Conservation (phyloP, 352 stramenopile species). For the Albugo candida region DNA sequence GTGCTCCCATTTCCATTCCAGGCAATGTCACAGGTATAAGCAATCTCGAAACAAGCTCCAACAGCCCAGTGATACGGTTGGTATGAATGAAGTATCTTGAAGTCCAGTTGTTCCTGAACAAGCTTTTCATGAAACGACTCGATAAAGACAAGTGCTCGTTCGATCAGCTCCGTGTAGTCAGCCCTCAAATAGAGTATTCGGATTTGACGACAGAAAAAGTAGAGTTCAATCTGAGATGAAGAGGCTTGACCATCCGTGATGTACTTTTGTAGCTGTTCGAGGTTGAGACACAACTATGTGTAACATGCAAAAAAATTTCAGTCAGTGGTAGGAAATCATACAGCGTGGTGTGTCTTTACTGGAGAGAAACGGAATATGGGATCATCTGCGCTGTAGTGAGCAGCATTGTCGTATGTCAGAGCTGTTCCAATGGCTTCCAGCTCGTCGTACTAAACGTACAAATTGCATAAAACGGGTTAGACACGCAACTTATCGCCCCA, state of each 20-base stretch:
- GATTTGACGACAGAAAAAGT: slow-evolving; percentile 66
- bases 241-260: slow-evolving; percentile 42
- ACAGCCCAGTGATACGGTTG: slow-evolving; percentile 49
- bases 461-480: background rate
- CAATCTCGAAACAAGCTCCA: slow-evolving; percentile 51
- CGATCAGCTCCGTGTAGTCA: slow-evolving; percentile 34
- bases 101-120: slow-evolving; percentile 7
- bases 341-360: slow-evolving; percentile 12
- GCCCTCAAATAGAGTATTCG: slow-evolving; percentile 55
- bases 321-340: background rate
- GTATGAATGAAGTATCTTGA: slow-evolving; percentile 14
- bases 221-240: slow-evolving; percentile 27
- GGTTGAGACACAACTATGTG: slow-evolving; percentile 35
- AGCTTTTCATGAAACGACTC: slow-evolving; percentile 23
- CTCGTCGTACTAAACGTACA: slow-evolving; percentile 33
- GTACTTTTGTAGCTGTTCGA: slow-evolving; percentile 18
- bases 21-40: slow-evolving; percentile 50
- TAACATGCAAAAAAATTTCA: background rate
- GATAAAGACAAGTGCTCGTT: slow-evolving; percentile 35
- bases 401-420: slow-evolving; percentile 13
- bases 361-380: slow-evolving; percentile 45
- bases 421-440: slow-evolving; percentile 55
- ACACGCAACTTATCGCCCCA: background rate
- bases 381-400: slow-evolving; percentile 4
- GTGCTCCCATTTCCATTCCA: slow-evolving; percentile 51